Evolutionary conservation across 345 rosid species (phyloP), one percentile per base, ranked within the genome.

Genomic region (Arabidopsis suecica): DNA sequence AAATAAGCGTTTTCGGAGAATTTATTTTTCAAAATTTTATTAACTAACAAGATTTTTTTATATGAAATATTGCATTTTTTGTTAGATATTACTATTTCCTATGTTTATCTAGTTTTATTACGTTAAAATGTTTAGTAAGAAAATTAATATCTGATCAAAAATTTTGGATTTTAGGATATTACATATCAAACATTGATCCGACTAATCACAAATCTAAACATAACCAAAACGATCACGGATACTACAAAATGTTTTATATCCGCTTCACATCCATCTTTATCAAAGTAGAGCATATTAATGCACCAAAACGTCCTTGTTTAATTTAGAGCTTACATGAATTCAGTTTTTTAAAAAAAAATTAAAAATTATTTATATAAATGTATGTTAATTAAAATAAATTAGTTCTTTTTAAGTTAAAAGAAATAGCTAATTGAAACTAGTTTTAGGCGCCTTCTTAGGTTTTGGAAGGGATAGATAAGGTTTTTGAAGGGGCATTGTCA

Each of bases 381-480:
- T 28, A 25, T 33, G 4, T 18, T 2, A 1, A 48, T 18, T 2
- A 1, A 48, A 51, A 18, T 37, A 13, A 5, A 45, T 44, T 22
- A 18, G 1, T 47, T 5, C 0, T 41, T 45, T 23, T 12, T 33
- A 37, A 16, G 12, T 28, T 28, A 51, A 22, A 9, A 5, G 2
- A 57, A 50, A 5, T 44, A 22, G 74, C 41, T 42, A 68, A 51
- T 4, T 49, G 62, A 71, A 64, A 65, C 61, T 49, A 25, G 9
- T 71, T 33, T 20, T 71, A 65, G 72, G 76, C 57, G 80, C 67
- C 80, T 64, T 77, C 76, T 77, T 77, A 77, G 80, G 77, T 48
- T 71, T 71, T 71, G 55, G 80, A 77, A 77, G 47, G 80, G 80
- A 71, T 71, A 57, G 62, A 71, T 77, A 64, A 70, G 76, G 69